These are phyloP conservation scores for Trichomonascus vanleenenianus DNA, from an alignment of 805 yeast genomes.

Conservation along the genomic window DNA sequence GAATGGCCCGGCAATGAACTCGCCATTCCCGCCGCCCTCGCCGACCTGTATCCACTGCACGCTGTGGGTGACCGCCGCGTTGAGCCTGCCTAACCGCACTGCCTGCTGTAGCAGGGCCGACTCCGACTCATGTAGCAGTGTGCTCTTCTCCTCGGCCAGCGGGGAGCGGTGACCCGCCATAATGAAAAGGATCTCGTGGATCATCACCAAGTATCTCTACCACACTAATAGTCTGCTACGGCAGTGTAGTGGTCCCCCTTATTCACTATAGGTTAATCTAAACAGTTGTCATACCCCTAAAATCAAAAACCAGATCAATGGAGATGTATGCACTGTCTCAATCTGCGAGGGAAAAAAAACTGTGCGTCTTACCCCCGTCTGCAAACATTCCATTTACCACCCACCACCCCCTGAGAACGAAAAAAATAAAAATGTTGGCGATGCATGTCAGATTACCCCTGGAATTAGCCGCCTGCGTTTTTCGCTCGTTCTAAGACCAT, in stretches of 20 bases:
- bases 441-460: background rate
- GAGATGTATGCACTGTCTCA: background rate
- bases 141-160: constrained; percentile 3
- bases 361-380: background rate
- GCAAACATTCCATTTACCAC: too few species aligned
- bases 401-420: background rate
- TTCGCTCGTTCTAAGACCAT: too few species aligned
- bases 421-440: background rate
- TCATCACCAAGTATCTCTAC: too few species aligned
- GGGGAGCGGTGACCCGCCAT: constrained; percentile 18
- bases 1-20: background rate
- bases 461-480: background rate
- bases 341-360: background rate
- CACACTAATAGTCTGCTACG: too few species aligned
- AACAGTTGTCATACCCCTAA: too few species aligned
- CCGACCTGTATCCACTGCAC: constrained; percentile 3
- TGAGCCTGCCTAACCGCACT: constrained; percentile 14
- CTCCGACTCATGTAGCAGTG: constrained; percentile 16
- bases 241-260: too few species aligned
- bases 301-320: too few species aligned
- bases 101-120: constrained; percentile 12
- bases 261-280: too few species aligned
- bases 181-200: constrained; percentile 20
- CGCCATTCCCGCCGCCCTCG: background rate
- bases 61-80: constrained; percentile 7